Conservation (phyloP, 2,329 filamentous ascomycete species). For the Aspergillus carbonarius region DNA sequence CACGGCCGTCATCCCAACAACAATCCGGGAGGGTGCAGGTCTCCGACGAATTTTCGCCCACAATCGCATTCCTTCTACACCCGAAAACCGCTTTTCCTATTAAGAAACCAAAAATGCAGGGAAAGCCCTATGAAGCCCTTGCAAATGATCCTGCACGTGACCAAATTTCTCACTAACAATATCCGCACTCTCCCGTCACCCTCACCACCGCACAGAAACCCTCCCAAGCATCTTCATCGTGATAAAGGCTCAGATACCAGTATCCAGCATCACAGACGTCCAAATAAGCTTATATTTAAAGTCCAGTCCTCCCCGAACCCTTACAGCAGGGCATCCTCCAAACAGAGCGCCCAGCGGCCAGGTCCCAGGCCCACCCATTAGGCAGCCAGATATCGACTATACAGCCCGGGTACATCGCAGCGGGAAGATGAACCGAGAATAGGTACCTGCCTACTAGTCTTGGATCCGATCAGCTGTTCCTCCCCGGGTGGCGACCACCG, state of each 20-base stretch:
- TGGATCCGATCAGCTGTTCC: neutral
- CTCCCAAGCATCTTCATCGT: neutral
- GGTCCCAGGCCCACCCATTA: constrained; percentile 15
- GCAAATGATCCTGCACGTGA: neutral
- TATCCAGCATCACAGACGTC: constrained; percentile 1
- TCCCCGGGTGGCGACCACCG: neutral
- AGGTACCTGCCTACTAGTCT: neutral
- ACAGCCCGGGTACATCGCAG: neutral
- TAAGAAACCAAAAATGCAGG: neutral
- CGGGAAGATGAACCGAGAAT: neutral
- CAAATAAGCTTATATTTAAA: constrained; percentile 24
- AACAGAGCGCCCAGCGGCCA: constrained; percentile 3
- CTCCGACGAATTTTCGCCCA: neutral
- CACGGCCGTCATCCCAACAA: neutral
- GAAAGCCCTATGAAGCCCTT: neutral
- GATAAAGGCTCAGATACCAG: neutral
- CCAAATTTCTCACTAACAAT: neutral
- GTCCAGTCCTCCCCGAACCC: neutral
- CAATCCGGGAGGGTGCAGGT: neutral
- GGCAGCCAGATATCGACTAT: constrained; percentile 14
- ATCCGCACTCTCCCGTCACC: neutral
- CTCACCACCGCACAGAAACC: neutral
- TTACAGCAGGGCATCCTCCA: constrained; percentile 5
- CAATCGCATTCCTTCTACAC: neutral
- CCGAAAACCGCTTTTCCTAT: neutral